Evolutionary conservation across 2,329 filamentous ascomycete genomes (phyloP).

Genomic region (Grosmannia huntii): DNA sequence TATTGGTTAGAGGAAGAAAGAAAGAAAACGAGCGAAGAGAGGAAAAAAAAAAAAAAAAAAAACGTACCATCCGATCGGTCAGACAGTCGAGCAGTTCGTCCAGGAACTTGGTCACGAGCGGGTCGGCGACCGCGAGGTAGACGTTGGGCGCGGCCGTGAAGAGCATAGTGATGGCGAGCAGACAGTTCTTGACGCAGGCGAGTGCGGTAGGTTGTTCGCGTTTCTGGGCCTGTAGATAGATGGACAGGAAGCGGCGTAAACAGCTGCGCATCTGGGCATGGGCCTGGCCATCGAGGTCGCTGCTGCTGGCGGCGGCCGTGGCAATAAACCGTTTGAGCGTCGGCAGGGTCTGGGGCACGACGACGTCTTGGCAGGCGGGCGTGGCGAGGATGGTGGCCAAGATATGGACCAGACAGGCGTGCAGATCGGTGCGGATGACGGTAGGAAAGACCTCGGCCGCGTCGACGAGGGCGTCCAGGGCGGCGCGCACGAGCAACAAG

Average conservation of each 20-base stretch:
- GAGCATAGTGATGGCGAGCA: conserved; percentile 78
- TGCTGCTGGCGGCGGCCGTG: conserved; percentile 44
- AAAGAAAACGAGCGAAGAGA: neutral
- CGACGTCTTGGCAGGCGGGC: conserved; percentile 71
- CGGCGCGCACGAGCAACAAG: conserved; percentile 63
- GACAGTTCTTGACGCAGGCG: conserved; percentile 81
- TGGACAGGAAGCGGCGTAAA: conserved; percentile 68
- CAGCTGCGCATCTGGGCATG: conserved; percentile 68
- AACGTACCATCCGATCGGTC: conserved; percentile 53
- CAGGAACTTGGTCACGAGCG: conserved; percentile 60
- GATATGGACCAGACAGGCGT: conserved; percentile 93
- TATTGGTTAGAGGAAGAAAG: conserved; percentile 16
- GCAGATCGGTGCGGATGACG: conserved; percentile 91
- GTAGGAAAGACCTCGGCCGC: conserved; percentile 91
- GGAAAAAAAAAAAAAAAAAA: neutral
- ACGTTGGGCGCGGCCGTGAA: conserved; percentile 71
- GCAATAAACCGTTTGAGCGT: conserved; percentile 85
- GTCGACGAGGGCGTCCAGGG: conserved; percentile 80
- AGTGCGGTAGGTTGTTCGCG: conserved; percentile 64
- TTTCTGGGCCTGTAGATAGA: conserved; percentile 63
- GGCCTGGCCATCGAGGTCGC: conserved; percentile 37
- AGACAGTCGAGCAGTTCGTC: conserved; percentile 79
- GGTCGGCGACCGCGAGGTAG: conserved; percentile 60
- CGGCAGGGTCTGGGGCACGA: conserved; percentile 80
- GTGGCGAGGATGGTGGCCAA: conserved; percentile 88